Conservation (phyloP, 2,329 filamentous ascomycete species). For the Lecanoromycetidae sp. region DNA sequence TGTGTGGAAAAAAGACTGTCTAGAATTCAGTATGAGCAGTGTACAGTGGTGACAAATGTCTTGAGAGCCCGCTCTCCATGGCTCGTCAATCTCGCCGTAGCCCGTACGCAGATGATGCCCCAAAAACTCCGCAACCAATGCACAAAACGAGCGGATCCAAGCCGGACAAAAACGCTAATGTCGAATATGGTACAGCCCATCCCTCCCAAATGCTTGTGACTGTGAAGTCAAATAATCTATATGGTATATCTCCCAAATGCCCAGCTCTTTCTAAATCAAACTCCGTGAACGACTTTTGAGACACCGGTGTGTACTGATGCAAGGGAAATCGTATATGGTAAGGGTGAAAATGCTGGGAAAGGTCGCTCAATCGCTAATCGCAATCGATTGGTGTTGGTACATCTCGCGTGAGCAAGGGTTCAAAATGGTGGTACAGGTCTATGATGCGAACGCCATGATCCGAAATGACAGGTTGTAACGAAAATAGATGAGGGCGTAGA, state of each 20-base stretch:
- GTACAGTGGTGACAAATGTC: conserved; percentile 3
- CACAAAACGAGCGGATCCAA: neutral
- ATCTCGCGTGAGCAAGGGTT: conserved; percentile 7
- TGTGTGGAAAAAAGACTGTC: too few relatives aligned
- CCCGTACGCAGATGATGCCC: conserved; percentile 2
- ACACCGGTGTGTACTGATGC: conserved; percentile 10
- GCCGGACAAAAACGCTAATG: conserved; percentile 1
- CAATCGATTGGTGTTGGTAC: conserved; percentile 15
- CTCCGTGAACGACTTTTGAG: conserved; percentile 14
- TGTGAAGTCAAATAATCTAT: conserved; percentile 19
- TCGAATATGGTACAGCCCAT: conserved; percentile 8
- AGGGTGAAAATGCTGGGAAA: conserved; percentile 3
- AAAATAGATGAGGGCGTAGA: conserved; percentile 6
- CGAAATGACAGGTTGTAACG: conserved; percentile 9
- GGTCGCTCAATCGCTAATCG: conserved; percentile 13
- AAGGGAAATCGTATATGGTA: conserved; percentile 15
- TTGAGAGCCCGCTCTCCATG: neutral
- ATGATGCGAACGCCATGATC: conserved; percentile 9
- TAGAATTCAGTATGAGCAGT: conserved; percentile 4
- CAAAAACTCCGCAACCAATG: conserved; percentile 5
- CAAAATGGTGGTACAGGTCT: conserved; percentile 15
- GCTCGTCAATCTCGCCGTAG: neutral
- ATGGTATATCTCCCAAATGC: conserved; percentile 17
- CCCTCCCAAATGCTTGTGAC: conserved; percentile 10
- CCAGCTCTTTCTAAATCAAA: conserved; percentile 10